phyloP scores from a whole-genome alignment of 352 stramenopile genomes.

The Globisporangium alternatum region DNA sequence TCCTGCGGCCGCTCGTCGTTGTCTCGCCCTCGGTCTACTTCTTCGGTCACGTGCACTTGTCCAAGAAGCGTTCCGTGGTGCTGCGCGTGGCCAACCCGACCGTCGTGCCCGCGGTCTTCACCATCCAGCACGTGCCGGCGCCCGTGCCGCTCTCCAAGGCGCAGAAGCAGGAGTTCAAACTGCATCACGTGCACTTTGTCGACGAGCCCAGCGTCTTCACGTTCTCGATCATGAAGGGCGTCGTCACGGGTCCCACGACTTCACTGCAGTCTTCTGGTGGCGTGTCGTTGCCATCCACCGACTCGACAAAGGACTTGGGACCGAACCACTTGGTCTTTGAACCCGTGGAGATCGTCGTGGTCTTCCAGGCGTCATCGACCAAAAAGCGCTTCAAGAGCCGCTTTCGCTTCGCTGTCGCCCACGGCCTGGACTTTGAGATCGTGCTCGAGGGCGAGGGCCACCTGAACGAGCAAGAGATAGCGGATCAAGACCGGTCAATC shows the following conservation, averaged over 20 bases:
- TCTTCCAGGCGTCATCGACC: conserved; percentile 41
- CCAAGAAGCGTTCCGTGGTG: conserved; percentile 34
- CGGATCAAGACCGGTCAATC: conserved; percentile 50
- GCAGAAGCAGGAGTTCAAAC: conserved; percentile 49
- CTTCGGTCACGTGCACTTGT: conserved; percentile 67
- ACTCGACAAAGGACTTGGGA: conserved; percentile 38
- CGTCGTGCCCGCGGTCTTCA: conserved; percentile 48
- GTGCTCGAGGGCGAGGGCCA: conserved; percentile 68
- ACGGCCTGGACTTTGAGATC: conserved; percentile 66
- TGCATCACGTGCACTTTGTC: conserved; percentile 46
- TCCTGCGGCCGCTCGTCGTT: conserved; percentile 52
- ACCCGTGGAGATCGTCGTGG: conserved; percentile 41
- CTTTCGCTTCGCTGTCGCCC: conserved; percentile 63
- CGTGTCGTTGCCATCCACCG: conserved; percentile 26
- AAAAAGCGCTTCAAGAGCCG: conserved; percentile 50
- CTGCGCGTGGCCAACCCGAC: conserved; percentile 67
- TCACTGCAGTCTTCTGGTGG: conserved; percentile 50
- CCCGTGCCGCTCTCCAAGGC: conserved; percentile 50
- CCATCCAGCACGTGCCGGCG: conserved; percentile 50
- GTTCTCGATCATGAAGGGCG: conserved; percentile 39
- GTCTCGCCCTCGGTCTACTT: conserved; percentile 62
- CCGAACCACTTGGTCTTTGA: conserved; percentile 35
- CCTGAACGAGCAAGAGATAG: conserved; percentile 43
- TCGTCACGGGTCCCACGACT: conserved; percentile 53
- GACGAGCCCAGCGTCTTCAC: conserved; percentile 66